Base-by-base conservation (phyloP, 1,284 basidiomycete species). In the Tremellales sp. region DNA sequence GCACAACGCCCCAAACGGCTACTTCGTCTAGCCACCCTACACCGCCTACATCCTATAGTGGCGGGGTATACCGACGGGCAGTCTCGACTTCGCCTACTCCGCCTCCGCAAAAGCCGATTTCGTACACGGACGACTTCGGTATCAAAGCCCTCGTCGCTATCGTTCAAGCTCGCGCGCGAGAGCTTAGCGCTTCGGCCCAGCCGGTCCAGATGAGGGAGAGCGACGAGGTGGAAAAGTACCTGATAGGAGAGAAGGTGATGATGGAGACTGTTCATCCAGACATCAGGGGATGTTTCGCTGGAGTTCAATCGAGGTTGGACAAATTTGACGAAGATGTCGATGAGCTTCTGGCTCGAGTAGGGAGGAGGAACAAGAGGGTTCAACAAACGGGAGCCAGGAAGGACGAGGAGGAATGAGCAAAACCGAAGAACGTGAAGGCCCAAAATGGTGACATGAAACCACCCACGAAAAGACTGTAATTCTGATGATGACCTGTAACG, bases 41-140 rank as follows among this genome's bases (percentile, higher is more conserved):
- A 5, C 52, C 60, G 22, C 60, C 64, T 25, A 72, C 67, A 45
- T 54, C 21, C 5, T 40, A 19, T 5, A 24, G 13, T 22, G 23
- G 21, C 5, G 33, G 33, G 5, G 19, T 36, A 13, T 36, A 36
- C 13, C 33, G 33, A n/a, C 33, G 33, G 19, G 33, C 33, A 6
- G 23, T 40, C 4, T 40, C 39, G 21, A 52, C 51, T 24, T 52
- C 48, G 23, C 43, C 54, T 3, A 54, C 48, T 5, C 59, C 64
- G 26, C 58, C 52, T 22, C 64, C 65, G 4, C 42, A 54, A 21
- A 31, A 53, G 17, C 75, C 80, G 8, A 70, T 83, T 24, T 72
- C 87, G 39, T 82, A 85, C 22, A 81, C 81, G 55, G 84, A 89
- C 62, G 87, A 92, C 68, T 92, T 91, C 71, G 90, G 89, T 1